Evolutionary conservation across 2,329 filamentous ascomycete genomes (phyloP).

Genomic region (Macroventuria anomochaeta): DNA sequence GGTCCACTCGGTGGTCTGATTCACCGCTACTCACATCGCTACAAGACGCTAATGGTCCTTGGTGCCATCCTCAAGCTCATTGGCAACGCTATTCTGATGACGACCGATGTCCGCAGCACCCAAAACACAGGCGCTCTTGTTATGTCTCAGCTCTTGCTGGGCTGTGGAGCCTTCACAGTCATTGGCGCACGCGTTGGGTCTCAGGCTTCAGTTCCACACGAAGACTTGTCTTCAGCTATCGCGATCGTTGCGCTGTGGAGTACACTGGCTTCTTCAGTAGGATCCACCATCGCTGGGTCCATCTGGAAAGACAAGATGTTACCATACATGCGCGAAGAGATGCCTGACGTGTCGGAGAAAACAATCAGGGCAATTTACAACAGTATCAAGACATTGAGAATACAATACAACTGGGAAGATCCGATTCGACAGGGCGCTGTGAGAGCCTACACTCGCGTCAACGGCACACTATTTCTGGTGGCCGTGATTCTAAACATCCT

Average conservation of each 20-base stretch:
- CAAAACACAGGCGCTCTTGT: background rate
- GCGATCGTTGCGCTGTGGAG: background rate
- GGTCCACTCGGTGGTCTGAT: background rate
- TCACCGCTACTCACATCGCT: background rate
- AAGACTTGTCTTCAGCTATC: background rate
- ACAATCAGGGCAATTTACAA: background rate
- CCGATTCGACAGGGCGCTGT: background rate
- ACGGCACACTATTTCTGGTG: background rate
- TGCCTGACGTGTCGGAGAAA: background rate
- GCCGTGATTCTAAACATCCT: background rate
- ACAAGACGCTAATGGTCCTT: background rate
- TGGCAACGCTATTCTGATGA: background rate
- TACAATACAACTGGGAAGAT: background rate
- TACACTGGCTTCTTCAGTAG: background rate
- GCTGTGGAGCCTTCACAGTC: background rate
- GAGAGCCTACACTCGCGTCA: background rate
- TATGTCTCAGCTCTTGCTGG: background rate
- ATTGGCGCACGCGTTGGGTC: background rate
- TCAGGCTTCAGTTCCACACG: conserved; percentile 1
- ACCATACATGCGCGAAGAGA: background rate
- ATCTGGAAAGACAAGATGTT: background rate
- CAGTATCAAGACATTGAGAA: background rate
- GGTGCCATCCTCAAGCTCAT: background rate
- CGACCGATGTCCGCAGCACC: background rate
- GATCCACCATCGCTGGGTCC: background rate